Percentiles rank a stretch among this genome's conserved stretches.
These are phyloP conservation scores for Jacaranda mimosifolia DNA, from an alignment of 257 asterid species.

Conservation along the genomic window DNA sequence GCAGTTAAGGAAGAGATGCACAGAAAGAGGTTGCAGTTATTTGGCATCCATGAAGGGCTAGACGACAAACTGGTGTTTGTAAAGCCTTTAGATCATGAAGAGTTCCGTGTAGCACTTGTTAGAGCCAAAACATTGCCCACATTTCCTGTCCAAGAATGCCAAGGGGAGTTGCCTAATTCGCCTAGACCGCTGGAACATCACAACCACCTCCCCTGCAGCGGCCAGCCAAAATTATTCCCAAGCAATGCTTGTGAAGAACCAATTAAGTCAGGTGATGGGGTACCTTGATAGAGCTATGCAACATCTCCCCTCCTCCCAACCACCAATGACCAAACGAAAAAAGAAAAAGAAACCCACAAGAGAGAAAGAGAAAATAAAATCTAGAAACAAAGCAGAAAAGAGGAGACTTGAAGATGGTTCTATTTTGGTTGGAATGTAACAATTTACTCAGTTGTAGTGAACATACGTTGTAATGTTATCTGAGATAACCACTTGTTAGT, in stretches of 20 bases:
- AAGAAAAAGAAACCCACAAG: not conserved
- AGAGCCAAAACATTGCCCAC: constrained; percentile 49
- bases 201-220: constrained; percentile 40
- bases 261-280: constrained; percentile 43
- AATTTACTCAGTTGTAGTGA: no score
- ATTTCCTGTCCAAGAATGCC: constrained; percentile 47
- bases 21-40: constrained; percentile 46
- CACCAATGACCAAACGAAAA: not conserved
- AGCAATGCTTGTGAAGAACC: constrained; percentile 54
- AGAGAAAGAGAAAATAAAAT: not conserved
- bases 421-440: not conserved
- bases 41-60: constrained; percentile 37
- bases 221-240: constrained; percentile 44
- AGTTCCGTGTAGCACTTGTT: constrained; percentile 58
- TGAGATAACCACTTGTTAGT: not conserved
- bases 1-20: constrained; percentile 73
- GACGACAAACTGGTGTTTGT: constrained; percentile 45
- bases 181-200: constrained; percentile 44
- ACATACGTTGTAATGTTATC: no score
- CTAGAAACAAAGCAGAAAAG: not conserved
- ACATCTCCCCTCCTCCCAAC: constrained; percentile 26
- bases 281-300: constrained; percentile 34
- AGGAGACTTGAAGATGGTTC: not conserved
- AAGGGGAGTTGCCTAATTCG: constrained; percentile 47
- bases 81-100: constrained; percentile 68